Evolutionary conservation across 2,329 filamentous ascomycete genomes (phyloP).

Genomic region (Fusarium liriodendri): DNA sequence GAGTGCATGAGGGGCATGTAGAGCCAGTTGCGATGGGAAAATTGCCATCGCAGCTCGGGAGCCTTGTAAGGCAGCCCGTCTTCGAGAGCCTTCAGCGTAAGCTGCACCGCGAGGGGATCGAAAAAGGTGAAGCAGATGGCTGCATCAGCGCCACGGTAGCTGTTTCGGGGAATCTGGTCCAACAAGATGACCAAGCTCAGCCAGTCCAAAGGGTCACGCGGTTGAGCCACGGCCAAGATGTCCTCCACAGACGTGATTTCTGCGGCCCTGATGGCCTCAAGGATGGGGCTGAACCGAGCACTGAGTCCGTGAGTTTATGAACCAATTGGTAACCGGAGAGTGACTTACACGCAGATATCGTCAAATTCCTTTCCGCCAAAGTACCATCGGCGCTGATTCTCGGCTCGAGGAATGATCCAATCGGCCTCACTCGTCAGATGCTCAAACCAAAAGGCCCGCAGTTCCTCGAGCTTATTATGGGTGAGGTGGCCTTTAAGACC

Average conservation of each 20-base stretch:
- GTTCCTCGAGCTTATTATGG: conserved; percentile 43
- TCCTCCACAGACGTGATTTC: conserved; percentile 44
- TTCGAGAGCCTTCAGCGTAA: conserved; percentile 53
- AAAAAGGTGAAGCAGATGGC: conserved; percentile 63
- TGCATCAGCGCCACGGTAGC: conserved; percentile 63
- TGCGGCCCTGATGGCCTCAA: conserved; percentile 48
- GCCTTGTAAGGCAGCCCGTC: conserved; percentile 43
- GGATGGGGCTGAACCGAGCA: conserved; percentile 45
- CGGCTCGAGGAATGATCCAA: conserved; percentile 40
- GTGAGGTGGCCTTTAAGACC: conserved; percentile 41
- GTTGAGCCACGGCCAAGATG: conserved; percentile 44
- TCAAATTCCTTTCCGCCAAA: conserved; percentile 49
- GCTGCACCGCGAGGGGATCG: conserved; percentile 63
- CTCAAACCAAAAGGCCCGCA: conserved; percentile 54
- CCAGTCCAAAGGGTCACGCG: conserved; percentile 48
- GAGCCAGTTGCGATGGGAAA: conserved; percentile 64
- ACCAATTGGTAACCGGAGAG: fast-evolving
- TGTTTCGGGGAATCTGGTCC: conserved; percentile 73
- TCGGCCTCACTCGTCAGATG: conserved; percentile 44
- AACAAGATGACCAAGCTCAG: conserved; percentile 67
- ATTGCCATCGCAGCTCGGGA: conserved; percentile 48
- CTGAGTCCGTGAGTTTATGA: conserved; percentile 28
- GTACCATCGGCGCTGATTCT: conserved; percentile 50
- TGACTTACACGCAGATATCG: conserved; percentile 49
- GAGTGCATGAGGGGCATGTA: conserved; percentile 71